These are phyloP conservation scores for Teratosphaeria gauchensis DNA, from an alignment of 2,329 filamentous ascomycete species.

Conservation along the genomic window DNA sequence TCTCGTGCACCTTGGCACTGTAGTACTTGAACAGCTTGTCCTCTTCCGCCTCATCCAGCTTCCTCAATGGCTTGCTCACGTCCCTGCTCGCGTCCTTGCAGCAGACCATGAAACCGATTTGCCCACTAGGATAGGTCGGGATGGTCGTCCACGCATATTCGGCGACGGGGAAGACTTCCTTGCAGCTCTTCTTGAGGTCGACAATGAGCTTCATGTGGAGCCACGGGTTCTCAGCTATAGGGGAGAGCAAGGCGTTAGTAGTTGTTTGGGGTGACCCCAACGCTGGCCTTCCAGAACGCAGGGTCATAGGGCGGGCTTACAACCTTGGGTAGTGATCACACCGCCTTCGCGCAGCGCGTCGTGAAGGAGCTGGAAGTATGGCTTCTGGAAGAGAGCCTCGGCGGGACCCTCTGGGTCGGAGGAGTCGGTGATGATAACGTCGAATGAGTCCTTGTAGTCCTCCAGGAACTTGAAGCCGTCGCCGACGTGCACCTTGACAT, in stretches of 20 bases:
- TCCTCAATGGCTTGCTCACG: slow-evolving; percentile 74
- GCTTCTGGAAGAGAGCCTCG: slow-evolving; percentile 95
- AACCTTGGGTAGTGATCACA: slow-evolving; percentile 99
- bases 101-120: slow-evolving; percentile 99
- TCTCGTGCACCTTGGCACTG: slow-evolving; percentile 92
- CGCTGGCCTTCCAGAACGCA: slow-evolving; percentile 2
- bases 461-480: slow-evolving; percentile 98
- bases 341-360: slow-evolving; percentile 87
- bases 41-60: slow-evolving; percentile 80
- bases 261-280: background rate
- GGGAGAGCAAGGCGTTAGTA: slow-evolving; percentile 15
- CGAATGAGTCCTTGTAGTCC: slow-evolving; percentile 93
- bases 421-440: slow-evolving; percentile 99
- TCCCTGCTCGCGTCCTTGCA: slow-evolving; percentile 82
- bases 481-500: slow-evolving; percentile 83
- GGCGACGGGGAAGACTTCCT: slow-evolving; percentile 90
- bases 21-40: slow-evolving; percentile 92
- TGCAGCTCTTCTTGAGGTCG: slow-evolving; percentile 93
- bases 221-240: slow-evolving; percentile 94
- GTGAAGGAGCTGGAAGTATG: slow-evolving; percentile 91
- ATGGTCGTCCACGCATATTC: slow-evolving; percentile 99
- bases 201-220: slow-evolving; percentile 89
- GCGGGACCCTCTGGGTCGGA: slow-evolving; percentile 95
- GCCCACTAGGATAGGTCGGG: slow-evolving; percentile 95
- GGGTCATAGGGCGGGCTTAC: slow-evolving; percentile 62